Percentiles rank a stretch among this genome's conserved stretches.
Conservation (phyloP, 352 stramenopile genomes). For the Pythium diclinum region DNA sequence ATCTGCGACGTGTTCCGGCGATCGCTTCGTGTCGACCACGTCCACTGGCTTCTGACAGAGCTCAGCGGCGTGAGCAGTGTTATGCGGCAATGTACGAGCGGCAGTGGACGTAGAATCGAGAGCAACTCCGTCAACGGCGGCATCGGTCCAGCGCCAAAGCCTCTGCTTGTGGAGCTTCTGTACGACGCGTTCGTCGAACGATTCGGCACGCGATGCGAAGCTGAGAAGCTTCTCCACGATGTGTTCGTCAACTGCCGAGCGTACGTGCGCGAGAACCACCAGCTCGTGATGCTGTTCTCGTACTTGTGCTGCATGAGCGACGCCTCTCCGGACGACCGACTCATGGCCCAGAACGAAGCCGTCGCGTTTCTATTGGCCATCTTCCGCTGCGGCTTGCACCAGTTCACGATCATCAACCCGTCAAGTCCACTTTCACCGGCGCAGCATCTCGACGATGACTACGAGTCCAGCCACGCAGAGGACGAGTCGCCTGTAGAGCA, state of each 20-base stretch:
- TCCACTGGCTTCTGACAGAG: slow-evolving; percentile 36
- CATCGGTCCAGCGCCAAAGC: slow-evolving; percentile 49
- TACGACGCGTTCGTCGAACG: slow-evolving; percentile 75
- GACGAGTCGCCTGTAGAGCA: background rate
- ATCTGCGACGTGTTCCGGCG: slow-evolving; percentile 57
- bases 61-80: slow-evolving; percentile 48
- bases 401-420: slow-evolving; percentile 49
- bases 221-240: slow-evolving; percentile 80
- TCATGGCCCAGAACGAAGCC: slow-evolving; percentile 70
- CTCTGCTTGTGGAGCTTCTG: slow-evolving; percentile 66
- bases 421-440: background rate
- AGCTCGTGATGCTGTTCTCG: slow-evolving; percentile 56
- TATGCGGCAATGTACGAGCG: slow-evolving; percentile 1
- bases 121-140: slow-evolving; percentile 40
- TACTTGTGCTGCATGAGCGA: slow-evolving; percentile 72
- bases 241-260: slow-evolving; percentile 77
- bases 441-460: background rate
- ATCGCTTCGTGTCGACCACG: slow-evolving; percentile 33
- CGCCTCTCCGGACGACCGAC: slow-evolving; percentile 45
- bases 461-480: background rate
- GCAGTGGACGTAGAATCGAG: background rate
- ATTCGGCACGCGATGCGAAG: slow-evolving; percentile 67
- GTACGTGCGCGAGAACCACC: slow-evolving; percentile 33
- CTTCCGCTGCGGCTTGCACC: slow-evolving; percentile 58
- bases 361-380: slow-evolving; percentile 56